Evolutionary conservation across 176 grass and related monocot genomes (phyloP).

Genomic region (Pontederia crassipes): DNA sequence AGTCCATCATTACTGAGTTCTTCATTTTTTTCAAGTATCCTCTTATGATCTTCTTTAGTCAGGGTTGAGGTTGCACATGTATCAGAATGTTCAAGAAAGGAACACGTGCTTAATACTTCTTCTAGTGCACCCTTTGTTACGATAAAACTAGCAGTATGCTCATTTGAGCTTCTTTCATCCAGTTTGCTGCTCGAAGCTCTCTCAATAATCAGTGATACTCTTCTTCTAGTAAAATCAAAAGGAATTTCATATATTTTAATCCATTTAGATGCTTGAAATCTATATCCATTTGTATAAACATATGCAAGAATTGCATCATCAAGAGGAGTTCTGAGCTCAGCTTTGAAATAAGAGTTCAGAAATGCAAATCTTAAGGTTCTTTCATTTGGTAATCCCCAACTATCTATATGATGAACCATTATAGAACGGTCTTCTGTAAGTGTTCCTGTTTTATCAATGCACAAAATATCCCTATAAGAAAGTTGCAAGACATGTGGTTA

Average conservation of each 20-base stretch:
- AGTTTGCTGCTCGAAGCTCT: conserved; percentile 2
- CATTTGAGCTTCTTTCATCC: conserved; percentile 2
- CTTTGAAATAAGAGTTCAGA: conserved; percentile 23
- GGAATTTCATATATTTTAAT: conserved; percentile 34
- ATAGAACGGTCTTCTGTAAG: conserved; percentile 25
- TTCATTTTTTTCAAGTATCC: conserved; percentile 23
- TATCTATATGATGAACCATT: conserved; percentile 39
- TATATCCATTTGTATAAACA: conserved; percentile 34
- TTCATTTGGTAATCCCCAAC: conserved; percentile 25
- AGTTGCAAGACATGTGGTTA: not conserved
- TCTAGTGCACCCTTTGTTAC: conserved; percentile 36
- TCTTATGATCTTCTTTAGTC: conserved; percentile 21
- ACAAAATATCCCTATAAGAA: conserved; percentile 32
- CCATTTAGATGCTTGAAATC: conserved; percentile 28
- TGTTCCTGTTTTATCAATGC: conserved; percentile 43
- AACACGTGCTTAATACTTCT: conserved; percentile 23
- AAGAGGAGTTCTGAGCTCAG: conserved; percentile 23
- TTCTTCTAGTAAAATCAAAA: conserved; percentile 38
- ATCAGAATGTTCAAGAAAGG: conserved; percentile 20
- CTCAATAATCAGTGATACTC: conserved; percentile 31
- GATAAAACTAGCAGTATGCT: conserved; percentile 15
- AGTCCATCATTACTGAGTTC: conserved; percentile 34
- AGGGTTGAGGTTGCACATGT: conserved; percentile 7
- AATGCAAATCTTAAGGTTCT: conserved; percentile 18
- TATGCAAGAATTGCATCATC: conserved; percentile 42